phyloP scores from a whole-genome alignment of 2,329 filamentous ascomycete species.

The Aspergillus terreus region DNA sequence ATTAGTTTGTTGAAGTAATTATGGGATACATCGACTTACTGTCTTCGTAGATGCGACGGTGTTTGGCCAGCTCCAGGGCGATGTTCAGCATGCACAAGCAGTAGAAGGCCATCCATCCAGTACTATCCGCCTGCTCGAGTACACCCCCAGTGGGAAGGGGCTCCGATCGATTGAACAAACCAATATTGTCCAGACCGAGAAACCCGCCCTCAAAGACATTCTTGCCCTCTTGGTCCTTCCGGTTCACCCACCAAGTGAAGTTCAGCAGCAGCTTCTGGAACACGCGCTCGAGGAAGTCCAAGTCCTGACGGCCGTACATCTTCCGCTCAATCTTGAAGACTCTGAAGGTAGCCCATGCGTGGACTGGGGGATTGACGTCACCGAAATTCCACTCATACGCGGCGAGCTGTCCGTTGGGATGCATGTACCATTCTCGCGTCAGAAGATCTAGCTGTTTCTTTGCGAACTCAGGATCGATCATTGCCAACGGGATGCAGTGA shows the following conservation, averaged over 20 bases:
- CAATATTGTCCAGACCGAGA: slow-evolving; percentile 93
- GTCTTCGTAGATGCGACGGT: slow-evolving; percentile 91
- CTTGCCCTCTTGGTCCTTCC: slow-evolving; percentile 90
- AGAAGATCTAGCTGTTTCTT: slow-evolving; percentile 97
- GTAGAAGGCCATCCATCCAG: slow-evolving; percentile 99
- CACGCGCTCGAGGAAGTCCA: slow-evolving; percentile 92
- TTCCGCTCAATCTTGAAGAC: slow-evolving; percentile 98
- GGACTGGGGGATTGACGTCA: slow-evolving; percentile 93
- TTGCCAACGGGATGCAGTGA: slow-evolving; percentile 90
- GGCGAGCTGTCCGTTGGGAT: slow-evolving; percentile 91
- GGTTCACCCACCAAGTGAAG: slow-evolving; percentile 99
- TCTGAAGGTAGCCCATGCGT: slow-evolving; percentile 93
- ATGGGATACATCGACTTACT: slow-evolving; percentile 32
- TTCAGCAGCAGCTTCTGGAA: slow-evolving; percentile 95
- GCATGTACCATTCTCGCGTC: slow-evolving; percentile 97
- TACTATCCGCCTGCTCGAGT: slow-evolving; percentile 94
- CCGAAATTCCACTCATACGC: slow-evolving; percentile 98
- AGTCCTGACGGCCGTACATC: slow-evolving; percentile 88
- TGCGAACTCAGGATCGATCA: slow-evolving; percentile 96
- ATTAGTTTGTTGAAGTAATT: not conserved
- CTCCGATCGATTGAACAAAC: slow-evolving; percentile 94
- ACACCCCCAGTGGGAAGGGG: slow-evolving; percentile 89
- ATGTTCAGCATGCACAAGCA: slow-evolving; percentile 97
- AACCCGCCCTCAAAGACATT: slow-evolving; percentile 98
- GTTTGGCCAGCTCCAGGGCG: slow-evolving; percentile 88